Percentiles rank a stretch among this genome's conserved stretches.
phyloP scores from a whole-genome alignment of 2,329 filamentous ascomycete species.

The Stagonosporopsis rhizophila region DNA sequence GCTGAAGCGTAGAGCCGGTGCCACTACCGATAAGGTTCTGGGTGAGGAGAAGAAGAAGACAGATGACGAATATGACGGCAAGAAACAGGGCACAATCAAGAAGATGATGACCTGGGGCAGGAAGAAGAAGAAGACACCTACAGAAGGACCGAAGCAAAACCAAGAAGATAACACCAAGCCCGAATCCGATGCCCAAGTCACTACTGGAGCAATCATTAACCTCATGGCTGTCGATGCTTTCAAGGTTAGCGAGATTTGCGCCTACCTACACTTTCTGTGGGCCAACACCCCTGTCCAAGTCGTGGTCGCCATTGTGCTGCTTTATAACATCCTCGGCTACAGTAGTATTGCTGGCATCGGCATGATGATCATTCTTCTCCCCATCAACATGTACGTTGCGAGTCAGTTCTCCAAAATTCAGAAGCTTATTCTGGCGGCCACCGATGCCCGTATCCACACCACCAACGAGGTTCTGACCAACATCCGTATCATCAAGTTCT shows the following conservation, averaged over 20 bases:
- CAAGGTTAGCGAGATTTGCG: conserved; percentile 94
- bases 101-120: conserved; percentile 64
- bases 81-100: conserved; percentile 48
- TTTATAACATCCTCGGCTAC: conserved; percentile 89
- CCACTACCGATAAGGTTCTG: conserved; percentile 74
- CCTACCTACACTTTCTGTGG: conserved; percentile 95
- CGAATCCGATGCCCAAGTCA: conserved; percentile 75
- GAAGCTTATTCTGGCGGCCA: conserved; percentile 89
- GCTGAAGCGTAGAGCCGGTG: conserved; percentile 85
- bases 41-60: conserved; percentile 62
- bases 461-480: conserved; percentile 98
- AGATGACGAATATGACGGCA: conserved; percentile 51
- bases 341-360: conserved; percentile 93
- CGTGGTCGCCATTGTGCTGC: conserved; percentile 76
- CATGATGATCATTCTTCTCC: conserved; percentile 87
- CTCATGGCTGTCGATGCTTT: conserved; percentile 99
- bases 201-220: conserved; percentile 98
- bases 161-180: conserved; percentile 36
- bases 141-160: conserved; percentile 52
- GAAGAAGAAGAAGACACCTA: conserved; percentile 59
- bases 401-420: conserved; percentile 85
- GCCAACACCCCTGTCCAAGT: conserved; percentile 90
- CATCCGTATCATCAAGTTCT: conserved; percentile 99
- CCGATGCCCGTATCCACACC: conserved; percentile 92
- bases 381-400: conserved; percentile 88